A percentile compares a stretch with the other conserved stretches of the same genome.
phyloP scores from a whole-genome alignment of 2,329 filamentous ascomycete genomes.

The Penicillium janthinellum region DNA sequence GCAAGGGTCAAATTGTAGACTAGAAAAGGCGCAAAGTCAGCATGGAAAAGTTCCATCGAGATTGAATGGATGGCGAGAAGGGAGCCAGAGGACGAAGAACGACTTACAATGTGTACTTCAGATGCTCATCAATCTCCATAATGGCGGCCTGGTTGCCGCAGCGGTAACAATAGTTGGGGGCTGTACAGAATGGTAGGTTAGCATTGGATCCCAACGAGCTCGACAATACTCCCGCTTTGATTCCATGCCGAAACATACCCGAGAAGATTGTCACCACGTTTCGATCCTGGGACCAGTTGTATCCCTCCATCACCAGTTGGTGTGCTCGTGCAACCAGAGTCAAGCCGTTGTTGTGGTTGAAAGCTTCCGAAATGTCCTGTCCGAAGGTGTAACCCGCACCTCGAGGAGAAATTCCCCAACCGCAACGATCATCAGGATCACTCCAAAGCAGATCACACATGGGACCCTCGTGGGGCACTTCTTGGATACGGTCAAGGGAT shows the following conservation, averaged over 20 bases:
- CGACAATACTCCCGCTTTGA: not conserved
- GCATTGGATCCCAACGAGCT: not conserved
- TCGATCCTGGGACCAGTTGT: conserved; percentile 98
- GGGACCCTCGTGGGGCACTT: conserved; percentile 95
- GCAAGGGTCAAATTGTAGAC: conserved; percentile 98
- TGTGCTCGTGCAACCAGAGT: conserved; percentile 94
- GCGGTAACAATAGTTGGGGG: conserved; percentile 95
- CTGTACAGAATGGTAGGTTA: conserved; percentile 33
- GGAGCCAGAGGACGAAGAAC: not conserved
- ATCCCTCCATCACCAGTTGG: conserved; percentile 99
- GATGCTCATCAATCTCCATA: conserved; percentile 99
- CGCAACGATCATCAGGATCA: conserved; percentile 93
- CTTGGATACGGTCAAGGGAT: conserved; percentile 92
- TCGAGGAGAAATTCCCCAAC: conserved; percentile 93
- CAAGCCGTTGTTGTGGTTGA: conserved; percentile 98
- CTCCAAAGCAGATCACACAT: conserved; percentile 99
- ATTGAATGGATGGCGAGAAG: not conserved
- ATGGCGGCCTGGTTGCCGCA: conserved; percentile 99
- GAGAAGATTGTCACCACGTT: conserved; percentile 99
- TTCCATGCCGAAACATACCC: conserved; percentile 55
- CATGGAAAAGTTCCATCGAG: not conserved
- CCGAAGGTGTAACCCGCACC: conserved; percentile 95
- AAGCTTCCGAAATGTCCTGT: conserved; percentile 96
- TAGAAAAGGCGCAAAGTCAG: conserved; percentile 44
- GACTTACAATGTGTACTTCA: conserved; percentile 98